Evolutionary conservation across 2,329 filamentous ascomycete species (phyloP).

Genomic region (Colletotrichum sp.): DNA sequence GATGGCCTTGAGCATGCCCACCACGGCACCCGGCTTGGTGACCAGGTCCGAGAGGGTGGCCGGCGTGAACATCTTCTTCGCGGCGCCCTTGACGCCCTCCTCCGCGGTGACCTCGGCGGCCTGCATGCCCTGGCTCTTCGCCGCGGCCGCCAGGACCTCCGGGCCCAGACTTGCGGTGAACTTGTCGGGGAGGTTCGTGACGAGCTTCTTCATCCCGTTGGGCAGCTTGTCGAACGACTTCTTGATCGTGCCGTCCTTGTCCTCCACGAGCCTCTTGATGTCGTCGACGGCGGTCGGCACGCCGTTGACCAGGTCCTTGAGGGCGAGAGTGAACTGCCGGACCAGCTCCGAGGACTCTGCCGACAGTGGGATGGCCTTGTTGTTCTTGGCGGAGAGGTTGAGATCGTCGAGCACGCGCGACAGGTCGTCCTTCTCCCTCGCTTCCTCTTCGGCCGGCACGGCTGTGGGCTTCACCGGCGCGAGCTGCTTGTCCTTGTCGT

Average conservation of each 20-base stretch:
- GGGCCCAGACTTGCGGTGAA: conserved; percentile 78
- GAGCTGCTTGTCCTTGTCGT: conserved; percentile 42
- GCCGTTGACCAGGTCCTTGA: conserved; percentile 91
- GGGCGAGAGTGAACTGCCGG: conserved; percentile 83
- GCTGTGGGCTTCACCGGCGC: conserved; percentile 38
- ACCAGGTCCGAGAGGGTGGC: conserved; percentile 80
- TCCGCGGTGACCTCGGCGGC: conserved; percentile 53
- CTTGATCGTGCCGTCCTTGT: conserved; percentile 65
- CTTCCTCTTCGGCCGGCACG: conserved; percentile 44
- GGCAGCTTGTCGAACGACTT: conserved; percentile 73
- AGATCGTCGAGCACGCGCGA: conserved; percentile 81
- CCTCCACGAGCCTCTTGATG: conserved; percentile 68
- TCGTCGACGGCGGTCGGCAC: conserved; percentile 94
- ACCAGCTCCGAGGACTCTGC: conserved; percentile 83
- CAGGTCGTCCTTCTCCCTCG: conserved; percentile 72
- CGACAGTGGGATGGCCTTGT: conserved; percentile 84
- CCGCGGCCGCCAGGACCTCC: conserved; percentile 80
- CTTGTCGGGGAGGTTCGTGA: conserved; percentile 83
- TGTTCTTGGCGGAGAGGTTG: conserved; percentile 83
- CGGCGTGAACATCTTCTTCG: conserved; percentile 72
- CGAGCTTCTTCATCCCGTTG: conserved; percentile 80
- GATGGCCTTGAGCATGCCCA: conserved; percentile 86
- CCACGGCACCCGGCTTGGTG: conserved; percentile 85
- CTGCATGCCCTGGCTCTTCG: conserved; percentile 73
- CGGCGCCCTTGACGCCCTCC: conserved; percentile 55